A percentile compares a stretch with the other conserved stretches of the same genome.
Conservation (phyloP, 1,284 basidiomycete genomes). For the Ceratorhiza oryzae-sativae region DNA sequence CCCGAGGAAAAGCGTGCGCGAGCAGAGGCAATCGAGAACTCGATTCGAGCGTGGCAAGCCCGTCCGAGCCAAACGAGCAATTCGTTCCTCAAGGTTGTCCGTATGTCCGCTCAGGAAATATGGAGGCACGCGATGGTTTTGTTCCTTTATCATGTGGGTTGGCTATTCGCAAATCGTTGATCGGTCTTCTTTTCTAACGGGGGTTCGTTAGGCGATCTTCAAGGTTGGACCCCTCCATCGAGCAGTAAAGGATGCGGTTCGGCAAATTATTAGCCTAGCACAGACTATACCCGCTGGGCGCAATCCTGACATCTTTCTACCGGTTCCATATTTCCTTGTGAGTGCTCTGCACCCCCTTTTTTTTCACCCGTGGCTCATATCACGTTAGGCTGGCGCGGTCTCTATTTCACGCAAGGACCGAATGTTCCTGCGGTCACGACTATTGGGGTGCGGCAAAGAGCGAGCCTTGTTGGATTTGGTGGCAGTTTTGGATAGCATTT, state of each 20-base stretch:
- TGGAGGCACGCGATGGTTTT: slow-evolving; percentile 35
- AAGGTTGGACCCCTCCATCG: slow-evolving; percentile 35
- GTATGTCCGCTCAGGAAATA: slow-evolving; percentile 36
- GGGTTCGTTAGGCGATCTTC: slow-evolving; percentile 25
- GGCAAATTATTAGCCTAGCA: slow-evolving; percentile 35
- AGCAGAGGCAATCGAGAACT: slow-evolving; percentile 21
- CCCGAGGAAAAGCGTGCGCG: slow-evolving; percentile 4
- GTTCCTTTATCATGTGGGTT: slow-evolving; percentile 35
- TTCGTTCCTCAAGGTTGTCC: slow-evolving; percentile 37
- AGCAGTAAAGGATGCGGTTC: slow-evolving; percentile 33
- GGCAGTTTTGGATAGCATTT: slow-evolving; percentile 19
- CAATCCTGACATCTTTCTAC: slow-evolving; percentile 36
- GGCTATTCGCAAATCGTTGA: slow-evolving; percentile 5
- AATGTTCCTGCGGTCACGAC: slow-evolving; percentile 28
- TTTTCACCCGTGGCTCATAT: background rate
- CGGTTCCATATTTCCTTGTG: slow-evolving; percentile 34
- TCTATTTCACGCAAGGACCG: slow-evolving; percentile 37
- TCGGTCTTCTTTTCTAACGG: background rate
- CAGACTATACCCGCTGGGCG: slow-evolving; percentile 37
- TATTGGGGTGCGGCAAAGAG: slow-evolving; percentile 34
- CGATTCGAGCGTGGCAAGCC: slow-evolving; percentile 33
- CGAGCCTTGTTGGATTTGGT: slow-evolving; percentile 30
- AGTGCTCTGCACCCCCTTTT: background rate
- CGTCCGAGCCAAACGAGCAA: slow-evolving; percentile 34
- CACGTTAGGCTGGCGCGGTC: slow-evolving; percentile 20